Evolutionary conservation across 768 basidiomycete genomes (phyloP), one percentile per base, ranked within the genome.

Genomic region (Termitomyces sp.): DNA sequence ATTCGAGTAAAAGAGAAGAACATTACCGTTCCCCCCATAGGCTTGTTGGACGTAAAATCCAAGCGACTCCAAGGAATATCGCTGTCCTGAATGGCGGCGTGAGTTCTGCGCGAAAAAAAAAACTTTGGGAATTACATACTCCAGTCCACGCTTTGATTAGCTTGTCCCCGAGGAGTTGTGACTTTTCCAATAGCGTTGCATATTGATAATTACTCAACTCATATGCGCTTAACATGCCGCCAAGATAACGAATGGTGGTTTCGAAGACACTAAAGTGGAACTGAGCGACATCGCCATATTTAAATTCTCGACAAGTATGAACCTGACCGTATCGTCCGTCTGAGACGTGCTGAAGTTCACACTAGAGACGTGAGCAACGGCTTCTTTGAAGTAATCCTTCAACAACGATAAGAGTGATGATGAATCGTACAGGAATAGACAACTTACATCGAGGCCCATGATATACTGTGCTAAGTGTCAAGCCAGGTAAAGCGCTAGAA

Each of bases 201-300:
- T 81, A 73, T 46, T 78, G 58, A 51, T 74, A 53, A 10, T 80
- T 78, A 56, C 84, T 87, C 48, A 90, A 79, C 63, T 90, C 87
- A 61, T 84, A 90, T 10, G 88, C 80, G 54, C 81, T 85, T 33
- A 91, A 66, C n/a, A 88, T 72, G 1, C 87, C 87, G 7, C 80
- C 89, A 3, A 91, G 67, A 54, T 83, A 85, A 44, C 89, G 87
- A 64, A 91, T 91, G 0, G 84, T 88, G 0, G 86, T 87, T 70
- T 91, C 89, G 63, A 91, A 90, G 3, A 90, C 73, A 60, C 86
- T 87, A 33, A 24, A 40, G 13, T 30, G 26, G 10, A 9, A 46
- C 16, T 36, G 9, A 26, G 46, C 4, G 47, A 36, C 26, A 18
- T 33, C 14, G 18, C 14, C 18, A 30, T 46, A 26, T 2, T 18